Conservation (phyloP, 441 rosid genomes). For the Cnidoscolus chayamansa region DNA sequence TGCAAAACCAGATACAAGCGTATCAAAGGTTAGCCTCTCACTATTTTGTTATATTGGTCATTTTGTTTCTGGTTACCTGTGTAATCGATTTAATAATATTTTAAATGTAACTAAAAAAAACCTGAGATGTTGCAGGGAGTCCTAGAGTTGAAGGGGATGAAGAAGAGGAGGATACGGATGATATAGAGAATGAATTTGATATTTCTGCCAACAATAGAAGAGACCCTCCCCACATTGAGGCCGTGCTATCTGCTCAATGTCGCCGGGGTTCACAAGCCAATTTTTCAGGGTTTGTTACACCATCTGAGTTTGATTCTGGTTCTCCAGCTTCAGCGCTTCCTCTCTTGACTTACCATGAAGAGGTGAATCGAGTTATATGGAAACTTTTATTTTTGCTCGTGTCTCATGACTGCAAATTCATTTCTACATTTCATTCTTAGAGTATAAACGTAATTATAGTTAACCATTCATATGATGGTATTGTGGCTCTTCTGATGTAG, state of each 20-base stretch:
- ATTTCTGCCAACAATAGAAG: slow-evolving; percentile 29
- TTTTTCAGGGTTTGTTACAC: slow-evolving; percentile 37
- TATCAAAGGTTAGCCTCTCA: slow-evolving; percentile 47
- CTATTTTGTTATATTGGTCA: background rate
- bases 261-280: slow-evolving; percentile 36
- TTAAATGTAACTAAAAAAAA: slow-evolving; percentile 5
- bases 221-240: slow-evolving; percentile 38
- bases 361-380: slow-evolving; percentile 37
- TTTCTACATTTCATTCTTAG: background rate
- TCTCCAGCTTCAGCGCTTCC: slow-evolving; percentile 45
- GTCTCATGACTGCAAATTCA: background rate
- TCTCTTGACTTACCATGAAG: slow-evolving; percentile 56
- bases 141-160: slow-evolving; percentile 84
- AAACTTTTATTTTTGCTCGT: slow-evolving; percentile 7
- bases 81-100: background rate
- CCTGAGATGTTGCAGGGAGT: slow-evolving; percentile 47
- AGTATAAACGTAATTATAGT: background rate
- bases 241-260: slow-evolving; percentile 41
- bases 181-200: slow-evolving; percentile 69
- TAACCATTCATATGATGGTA: slow-evolving; percentile 18
- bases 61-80: slow-evolving; percentile 1
- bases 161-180: slow-evolving; percentile 73
- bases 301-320: slow-evolving; percentile 48
- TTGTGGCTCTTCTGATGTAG: slow-evolving; percentile 31
- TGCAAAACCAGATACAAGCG: slow-evolving; percentile 82